Conservation (phyloP, 192 early-diverging fungal species). For the Geosiphon pyriformis region DNA sequence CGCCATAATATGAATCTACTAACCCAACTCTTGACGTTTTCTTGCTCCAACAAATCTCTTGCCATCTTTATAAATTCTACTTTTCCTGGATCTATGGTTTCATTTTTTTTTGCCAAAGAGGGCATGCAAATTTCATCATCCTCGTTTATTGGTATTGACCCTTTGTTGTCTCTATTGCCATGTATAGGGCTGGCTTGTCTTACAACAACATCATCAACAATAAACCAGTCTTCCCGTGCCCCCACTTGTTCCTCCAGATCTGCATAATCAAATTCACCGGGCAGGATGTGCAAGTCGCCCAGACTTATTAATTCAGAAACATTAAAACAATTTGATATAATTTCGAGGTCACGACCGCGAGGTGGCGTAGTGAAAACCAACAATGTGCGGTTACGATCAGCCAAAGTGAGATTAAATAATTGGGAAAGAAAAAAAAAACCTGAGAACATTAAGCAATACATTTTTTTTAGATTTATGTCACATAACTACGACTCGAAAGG, state of each 20-base stretch:
- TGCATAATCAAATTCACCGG: conserved; percentile 9
- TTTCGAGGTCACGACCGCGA: background rate
- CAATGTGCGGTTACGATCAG: too few relatives aligned
- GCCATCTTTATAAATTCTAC: background rate
- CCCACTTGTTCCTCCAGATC: background rate
- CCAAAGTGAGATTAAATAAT: too few relatives aligned
- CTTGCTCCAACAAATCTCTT: background rate
- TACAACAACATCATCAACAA: background rate
- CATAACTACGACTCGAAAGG: too few relatives aligned
- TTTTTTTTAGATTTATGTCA: too few relatives aligned
- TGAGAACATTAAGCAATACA: too few relatives aligned
- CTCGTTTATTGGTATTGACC: background rate
- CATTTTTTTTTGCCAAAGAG: background rate
- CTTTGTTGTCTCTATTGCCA: too few relatives aligned
- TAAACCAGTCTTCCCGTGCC: background rate
- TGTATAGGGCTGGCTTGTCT: background rate
- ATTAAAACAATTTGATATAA: background rate
- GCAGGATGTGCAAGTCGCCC: conserved; percentile 7
- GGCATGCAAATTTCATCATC: background rate
- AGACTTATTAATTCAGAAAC: conserved; percentile 7
- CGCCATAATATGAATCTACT: too few relatives aligned
- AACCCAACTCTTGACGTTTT: conserved; percentile 1
- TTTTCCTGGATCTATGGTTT: background rate
- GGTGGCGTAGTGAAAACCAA: background rate
- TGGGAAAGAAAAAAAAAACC: too few relatives aligned